phyloP scores from a whole-genome alignment of 2,329 filamentous ascomycete species.

The Fonsecaea multimorphosa region DNA sequence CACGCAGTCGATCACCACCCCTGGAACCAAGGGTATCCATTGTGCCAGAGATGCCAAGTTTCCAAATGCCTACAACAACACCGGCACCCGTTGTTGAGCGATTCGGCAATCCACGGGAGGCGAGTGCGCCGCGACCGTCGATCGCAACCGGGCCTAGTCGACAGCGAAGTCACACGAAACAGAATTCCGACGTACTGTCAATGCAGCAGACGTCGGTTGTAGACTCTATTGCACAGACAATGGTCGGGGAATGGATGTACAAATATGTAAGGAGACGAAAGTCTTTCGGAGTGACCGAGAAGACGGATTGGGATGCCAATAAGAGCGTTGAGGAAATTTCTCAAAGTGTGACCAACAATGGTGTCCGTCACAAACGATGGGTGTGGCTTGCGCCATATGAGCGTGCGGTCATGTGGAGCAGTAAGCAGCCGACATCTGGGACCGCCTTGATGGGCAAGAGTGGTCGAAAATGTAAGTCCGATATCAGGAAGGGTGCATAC shows the following conservation, averaged over 20 bases:
- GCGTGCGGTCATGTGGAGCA: constrained; percentile 95
- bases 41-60: constrained; percentile 40
- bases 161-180: constrained; percentile 43
- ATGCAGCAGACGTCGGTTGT: constrained; percentile 80
- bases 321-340: constrained; percentile 71
- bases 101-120: constrained; percentile 31
- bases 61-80: constrained; percentile 43
- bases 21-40: constrained; percentile 39
- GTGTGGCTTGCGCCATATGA: constrained; percentile 99
- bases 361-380: constrained; percentile 88
- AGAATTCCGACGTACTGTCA: constrained; percentile 62
- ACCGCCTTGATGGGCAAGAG: constrained; percentile 90
- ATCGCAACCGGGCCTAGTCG: constrained; percentile 57
- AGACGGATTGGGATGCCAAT: constrained; percentile 58
- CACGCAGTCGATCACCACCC: constrained; percentile 55
- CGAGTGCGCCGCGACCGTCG: constrained; percentile 39
- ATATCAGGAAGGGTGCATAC: constrained; percentile 21
- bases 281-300: constrained; percentile 81
- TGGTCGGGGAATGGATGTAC: constrained; percentile 81
- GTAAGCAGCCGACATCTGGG: constrained; percentile 90
- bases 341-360: constrained; percentile 69
- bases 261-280: constrained; percentile 67
- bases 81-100: constrained; percentile 22
- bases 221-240: constrained; percentile 95
- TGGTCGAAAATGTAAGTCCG: constrained; percentile 84